A percentile compares a stretch with the other conserved stretches of the same genome.
Evolutionary conservation across 2,329 filamentous ascomycete genomes (phyloP).

Genomic region (Aspergillus fumigatiaffinis): DNA sequence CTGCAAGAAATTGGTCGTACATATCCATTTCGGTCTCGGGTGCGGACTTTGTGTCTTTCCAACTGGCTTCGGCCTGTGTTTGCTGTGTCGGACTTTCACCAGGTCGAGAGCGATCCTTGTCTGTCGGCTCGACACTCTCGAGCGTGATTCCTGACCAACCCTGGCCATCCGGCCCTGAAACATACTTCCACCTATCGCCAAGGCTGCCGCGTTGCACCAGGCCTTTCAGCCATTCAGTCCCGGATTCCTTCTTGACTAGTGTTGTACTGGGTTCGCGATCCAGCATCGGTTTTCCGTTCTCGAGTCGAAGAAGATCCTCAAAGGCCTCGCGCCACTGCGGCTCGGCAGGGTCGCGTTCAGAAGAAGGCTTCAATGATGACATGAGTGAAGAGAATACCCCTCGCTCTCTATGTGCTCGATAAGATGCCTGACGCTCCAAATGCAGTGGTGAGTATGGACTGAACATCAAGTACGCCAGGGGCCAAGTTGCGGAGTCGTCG

Average conservation of each 20-base stretch:
- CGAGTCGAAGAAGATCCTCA: conserved; percentile 53
- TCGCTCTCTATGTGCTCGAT: conserved; percentile 21
- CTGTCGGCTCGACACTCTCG: conserved; percentile 8
- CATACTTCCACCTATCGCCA: conserved; percentile 37
- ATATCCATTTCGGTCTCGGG: conserved; percentile 49
- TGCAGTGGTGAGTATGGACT: conserved; percentile 55
- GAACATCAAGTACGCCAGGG: conserved; percentile 41
- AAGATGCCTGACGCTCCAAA: conserved; percentile 45
- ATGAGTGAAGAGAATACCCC: conserved; percentile 34
- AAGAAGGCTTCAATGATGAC: conserved; percentile 28
- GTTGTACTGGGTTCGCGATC: conserved; percentile 24
- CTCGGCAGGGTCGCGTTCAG: conserved; percentile 30
- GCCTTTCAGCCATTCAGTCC: conserved; percentile 38
- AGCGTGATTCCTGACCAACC: conserved; percentile 23
- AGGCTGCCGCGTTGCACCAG: conserved; percentile 41
- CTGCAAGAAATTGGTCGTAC: conserved; percentile 48
- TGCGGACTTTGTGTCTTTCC: conserved; percentile 30
- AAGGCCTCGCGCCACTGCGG: conserved; percentile 55
- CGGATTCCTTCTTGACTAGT: conserved; percentile 25
- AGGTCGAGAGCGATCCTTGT: conserved; percentile 10
- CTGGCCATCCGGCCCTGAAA: conserved; percentile 19
- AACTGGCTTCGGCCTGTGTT: conserved; percentile 22
- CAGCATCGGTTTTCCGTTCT: conserved; percentile 43
- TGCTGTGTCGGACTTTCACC: conserved; percentile 4
- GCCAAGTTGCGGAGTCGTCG: conserved; percentile 37